These are phyloP conservation scores for Boechera divaricarpa DNA, from an alignment of 345 rosid species.

Conservation along the genomic window DNA sequence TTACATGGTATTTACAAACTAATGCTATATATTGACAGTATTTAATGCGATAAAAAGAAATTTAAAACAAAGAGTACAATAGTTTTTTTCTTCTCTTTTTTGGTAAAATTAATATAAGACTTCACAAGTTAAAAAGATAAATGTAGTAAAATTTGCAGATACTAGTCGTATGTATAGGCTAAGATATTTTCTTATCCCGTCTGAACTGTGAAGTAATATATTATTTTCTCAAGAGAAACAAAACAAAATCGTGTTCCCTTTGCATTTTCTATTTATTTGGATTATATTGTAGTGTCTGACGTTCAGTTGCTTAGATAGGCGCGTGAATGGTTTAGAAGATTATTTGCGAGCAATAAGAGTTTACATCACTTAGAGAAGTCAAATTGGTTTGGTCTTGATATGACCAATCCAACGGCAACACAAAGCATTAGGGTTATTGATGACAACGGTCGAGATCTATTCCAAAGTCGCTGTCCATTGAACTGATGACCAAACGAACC, in stretches of 20 bases:
- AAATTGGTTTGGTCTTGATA: conserved; percentile 39
- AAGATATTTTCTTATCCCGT: neutral
- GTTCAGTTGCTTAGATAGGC: conserved; percentile 14
- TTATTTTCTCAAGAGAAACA: neutral
- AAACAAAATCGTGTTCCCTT: neutral
- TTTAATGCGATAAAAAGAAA: neutral
- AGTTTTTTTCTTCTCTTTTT: too few species aligned
- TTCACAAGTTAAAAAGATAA: neutral
- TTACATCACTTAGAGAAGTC: conserved; percentile 41
- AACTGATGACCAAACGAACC: conserved; percentile 41
- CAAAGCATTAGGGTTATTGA: conserved; percentile 18
- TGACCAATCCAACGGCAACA: conserved; percentile 40
- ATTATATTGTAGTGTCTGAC: conserved; percentile 5
- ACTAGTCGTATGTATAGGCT: neutral
- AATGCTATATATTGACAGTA: neutral
- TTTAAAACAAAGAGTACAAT: neutral
- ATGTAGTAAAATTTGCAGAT: neutral
- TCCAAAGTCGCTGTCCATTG: conserved; percentile 30
- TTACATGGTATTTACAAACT: neutral
- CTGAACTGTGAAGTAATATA: neutral
- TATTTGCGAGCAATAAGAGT: conserved; percentile 13
- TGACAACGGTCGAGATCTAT: conserved; percentile 34
- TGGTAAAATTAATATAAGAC: neutral
- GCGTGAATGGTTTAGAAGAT: conserved; percentile 21
- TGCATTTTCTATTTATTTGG: neutral